A percentile compares a stretch with the other conserved stretches of the same genome.
Evolutionary conservation across 345 rosid species (phyloP).

Genomic region (Arabis alpina): DNA sequence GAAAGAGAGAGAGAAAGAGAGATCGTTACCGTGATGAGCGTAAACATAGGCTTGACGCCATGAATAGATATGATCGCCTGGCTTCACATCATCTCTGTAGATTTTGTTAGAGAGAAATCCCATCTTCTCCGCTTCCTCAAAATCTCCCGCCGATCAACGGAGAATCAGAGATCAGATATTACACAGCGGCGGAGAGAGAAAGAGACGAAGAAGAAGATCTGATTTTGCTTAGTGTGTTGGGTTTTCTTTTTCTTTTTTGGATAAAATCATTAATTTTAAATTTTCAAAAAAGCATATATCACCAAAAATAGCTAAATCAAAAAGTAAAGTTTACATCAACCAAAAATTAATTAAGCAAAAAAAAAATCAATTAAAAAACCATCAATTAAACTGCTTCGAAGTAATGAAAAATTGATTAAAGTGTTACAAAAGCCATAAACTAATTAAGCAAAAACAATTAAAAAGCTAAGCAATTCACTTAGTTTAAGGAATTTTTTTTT

Average conservation of each 20-base stretch:
- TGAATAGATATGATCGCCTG: constrained; percentile 88
- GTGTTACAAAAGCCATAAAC: too few relatives aligned
- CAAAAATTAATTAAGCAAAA: too few relatives aligned
- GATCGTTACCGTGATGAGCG: constrained; percentile 71
- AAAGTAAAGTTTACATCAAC: too few relatives aligned
- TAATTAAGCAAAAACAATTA: too few relatives aligned
- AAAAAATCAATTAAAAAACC: too few relatives aligned
- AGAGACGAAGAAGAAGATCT: not conserved
- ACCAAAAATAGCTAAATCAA: too few relatives aligned
- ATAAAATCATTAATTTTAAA: not conserved
- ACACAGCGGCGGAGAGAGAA: constrained; percentile 24
- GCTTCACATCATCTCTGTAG: constrained; percentile 54
- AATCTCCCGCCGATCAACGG: constrained; percentile 34
- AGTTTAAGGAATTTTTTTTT: too few relatives aligned
- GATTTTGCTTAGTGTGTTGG: constrained; percentile 27
- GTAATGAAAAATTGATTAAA: too few relatives aligned
- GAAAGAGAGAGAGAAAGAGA: constrained; percentile 22
- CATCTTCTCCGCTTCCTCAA: constrained; percentile 49
- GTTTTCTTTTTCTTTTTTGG: constrained; percentile 3
- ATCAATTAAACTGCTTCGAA: too few relatives aligned
- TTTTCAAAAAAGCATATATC: too few relatives aligned
- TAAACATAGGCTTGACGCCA: constrained; percentile 79
- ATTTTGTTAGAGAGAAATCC: constrained; percentile 68
- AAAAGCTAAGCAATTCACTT: too few relatives aligned
- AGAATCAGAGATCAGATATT: constrained; percentile 23